Conservation (phyloP, 2,329 filamentous ascomycete species). For the Arthrobotrys pseudoclavata region DNA sequence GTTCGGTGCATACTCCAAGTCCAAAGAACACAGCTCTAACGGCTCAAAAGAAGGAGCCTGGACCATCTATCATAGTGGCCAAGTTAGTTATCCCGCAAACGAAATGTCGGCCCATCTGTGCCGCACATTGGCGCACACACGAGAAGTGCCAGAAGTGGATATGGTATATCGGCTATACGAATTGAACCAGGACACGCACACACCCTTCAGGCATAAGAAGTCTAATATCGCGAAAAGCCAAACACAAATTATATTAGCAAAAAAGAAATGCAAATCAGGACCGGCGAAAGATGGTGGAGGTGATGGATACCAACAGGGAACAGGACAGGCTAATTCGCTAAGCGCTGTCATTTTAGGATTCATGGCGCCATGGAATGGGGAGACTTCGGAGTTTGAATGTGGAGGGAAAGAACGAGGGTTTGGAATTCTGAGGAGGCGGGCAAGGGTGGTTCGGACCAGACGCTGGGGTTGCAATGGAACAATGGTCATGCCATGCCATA, state of each 20-base stretch:
- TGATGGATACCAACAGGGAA: constrained; percentile 39
- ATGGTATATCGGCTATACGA: constrained; percentile 40
- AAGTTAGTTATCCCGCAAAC: constrained; percentile 6
- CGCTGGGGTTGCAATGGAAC: background rate
- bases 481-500: constrained; percentile 16
- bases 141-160: constrained; percentile 16
- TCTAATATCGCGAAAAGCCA: constrained; percentile 25
- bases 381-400: constrained; percentile 60
- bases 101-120: constrained; percentile 45
- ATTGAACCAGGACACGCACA: constrained; percentile 25
- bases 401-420: constrained; percentile 43
- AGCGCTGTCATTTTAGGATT: constrained; percentile 61
- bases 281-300: constrained; percentile 60
- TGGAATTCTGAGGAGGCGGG: constrained; percentile 9
- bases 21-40: background rate
- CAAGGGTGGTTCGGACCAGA: constrained; percentile 8
- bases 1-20: constrained; percentile 15
- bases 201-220: constrained; percentile 12
- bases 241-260: constrained; percentile 9
- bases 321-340: constrained; percentile 58
- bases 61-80: constrained; percentile 16
- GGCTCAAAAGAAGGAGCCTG: constrained; percentile 39
- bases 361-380: constrained; percentile 56
- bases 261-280: constrained; percentile 31
- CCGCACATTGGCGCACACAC: constrained; percentile 52